Evolutionary conservation across 345 rosid species (phyloP).

Genomic region (Limnanthes douglasii): DNA sequence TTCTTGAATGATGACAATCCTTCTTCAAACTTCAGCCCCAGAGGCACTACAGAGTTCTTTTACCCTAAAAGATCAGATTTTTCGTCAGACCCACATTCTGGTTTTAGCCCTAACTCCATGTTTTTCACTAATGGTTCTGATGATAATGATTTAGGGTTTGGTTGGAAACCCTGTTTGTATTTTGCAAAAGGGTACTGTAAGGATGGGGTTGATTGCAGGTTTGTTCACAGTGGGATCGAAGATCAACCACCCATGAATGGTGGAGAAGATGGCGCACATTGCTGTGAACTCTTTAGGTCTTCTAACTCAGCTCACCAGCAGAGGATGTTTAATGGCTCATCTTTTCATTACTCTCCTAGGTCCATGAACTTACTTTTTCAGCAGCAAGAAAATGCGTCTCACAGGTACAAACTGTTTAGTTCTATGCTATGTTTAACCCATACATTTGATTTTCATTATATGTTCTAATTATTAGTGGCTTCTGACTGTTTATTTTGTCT

Average conservation of each 20-base stretch:
- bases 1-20: too few species aligned
- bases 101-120: conserved; percentile 2
- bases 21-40: too few species aligned
- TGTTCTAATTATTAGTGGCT: too few species aligned
- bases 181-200: conserved; percentile 57
- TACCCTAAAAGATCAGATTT: too few species aligned
- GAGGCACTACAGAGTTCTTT: too few species aligned
- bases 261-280: conserved; percentile 16
- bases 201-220: conserved; percentile 46
- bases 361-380: conserved; percentile 17
- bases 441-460: too few species aligned
- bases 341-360: conserved; percentile 30
- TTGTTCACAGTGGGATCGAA: conserved; percentile 45
- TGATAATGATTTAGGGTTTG: conserved; percentile 29
- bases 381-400: conserved; percentile 12
- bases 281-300: conserved; percentile 4
- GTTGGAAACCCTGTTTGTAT: conserved; percentile 51
- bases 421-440: too few species aligned
- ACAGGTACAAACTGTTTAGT: too few species aligned
- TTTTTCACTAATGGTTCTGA: conserved; percentile 14
- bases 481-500: too few species aligned
- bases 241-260: conserved; percentile 17
- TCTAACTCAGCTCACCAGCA: conserved; percentile 27
- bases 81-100: too few species aligned
- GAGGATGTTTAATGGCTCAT: too few species aligned